phyloP scores from a whole-genome alignment of 257 asterid species.

The Nemophila menziesii region DNA sequence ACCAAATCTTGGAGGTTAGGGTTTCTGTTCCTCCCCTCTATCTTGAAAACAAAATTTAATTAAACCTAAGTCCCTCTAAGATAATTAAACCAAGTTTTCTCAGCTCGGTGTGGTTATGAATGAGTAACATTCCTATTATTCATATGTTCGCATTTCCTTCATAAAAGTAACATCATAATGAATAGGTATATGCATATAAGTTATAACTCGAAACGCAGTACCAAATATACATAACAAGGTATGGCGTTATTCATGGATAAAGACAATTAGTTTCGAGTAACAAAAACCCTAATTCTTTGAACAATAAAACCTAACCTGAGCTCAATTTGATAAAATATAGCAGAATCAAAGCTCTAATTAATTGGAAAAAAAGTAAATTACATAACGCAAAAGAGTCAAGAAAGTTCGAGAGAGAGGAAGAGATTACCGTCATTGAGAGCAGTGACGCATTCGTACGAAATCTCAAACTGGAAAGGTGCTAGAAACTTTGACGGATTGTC shows the following conservation, averaged over 20 bases:
- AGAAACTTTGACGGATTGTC: slow-evolving; percentile 90
- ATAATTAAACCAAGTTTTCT: not conserved
- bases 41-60: not conserved
- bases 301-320: not conserved
- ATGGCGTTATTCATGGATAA: not conserved
- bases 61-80: too few species aligned
- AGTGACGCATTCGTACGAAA: slow-evolving; percentile 86
- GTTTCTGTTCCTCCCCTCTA: too few species aligned
- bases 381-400: not conserved
- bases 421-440: slow-evolving; percentile 74
- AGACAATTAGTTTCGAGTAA: not conserved
- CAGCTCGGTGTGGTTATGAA: not conserved
- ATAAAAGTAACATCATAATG: not conserved
- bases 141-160: not conserved
- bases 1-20: too few species aligned
- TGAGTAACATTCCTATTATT: not conserved
- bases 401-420: not conserved
- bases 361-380: slow-evolving; percentile 1
- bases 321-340: not conserved
- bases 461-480: slow-evolving; percentile 85
- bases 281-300: not conserved
- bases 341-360: not conserved
- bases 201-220: not conserved
- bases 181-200: not conserved
- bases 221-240: not conserved